These are phyloP conservation scores for Naganishia randhawae DNA, from an alignment of 768 basidiomycete genomes.

Conservation along the genomic window DNA sequence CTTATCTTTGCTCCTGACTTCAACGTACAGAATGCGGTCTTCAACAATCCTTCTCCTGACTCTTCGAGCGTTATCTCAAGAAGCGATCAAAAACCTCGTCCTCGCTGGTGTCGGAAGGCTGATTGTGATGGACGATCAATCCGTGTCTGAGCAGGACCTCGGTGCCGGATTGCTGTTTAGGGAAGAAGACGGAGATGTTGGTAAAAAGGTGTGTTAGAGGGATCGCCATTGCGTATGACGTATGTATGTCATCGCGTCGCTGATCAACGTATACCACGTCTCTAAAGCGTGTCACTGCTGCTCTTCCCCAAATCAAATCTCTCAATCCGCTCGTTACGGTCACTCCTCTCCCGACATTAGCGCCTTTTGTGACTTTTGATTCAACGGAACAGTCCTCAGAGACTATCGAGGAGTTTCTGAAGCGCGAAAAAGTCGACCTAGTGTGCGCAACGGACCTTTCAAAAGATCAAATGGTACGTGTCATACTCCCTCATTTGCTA, in stretches of 20 bases:
- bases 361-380: slow-evolving; percentile 56
- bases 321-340: slow-evolving; percentile 89
- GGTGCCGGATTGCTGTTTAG: slow-evolving; percentile 90
- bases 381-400: slow-evolving; percentile 23
- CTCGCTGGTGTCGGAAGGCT: slow-evolving; percentile 90
- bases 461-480: slow-evolving; percentile 65
- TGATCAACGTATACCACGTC: slow-evolving; percentile 23
- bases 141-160: slow-evolving; percentile 77
- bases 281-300: slow-evolving; percentile 74
- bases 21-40: slow-evolving; percentile 74
- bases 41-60: slow-evolving; percentile 80
- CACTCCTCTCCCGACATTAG: slow-evolving; percentile 62
- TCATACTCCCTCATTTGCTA: not conserved
- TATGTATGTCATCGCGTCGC: not conserved
- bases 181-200: slow-evolving; percentile 74
- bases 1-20: not conserved
- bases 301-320: slow-evolving; percentile 76
- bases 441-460: slow-evolving; percentile 82
- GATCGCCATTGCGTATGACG: not conserved
- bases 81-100: slow-evolving; percentile 95
- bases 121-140: slow-evolving; percentile 72
- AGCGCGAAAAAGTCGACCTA: slow-evolving; percentile 58
- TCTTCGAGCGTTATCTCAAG: slow-evolving; percentile 79
- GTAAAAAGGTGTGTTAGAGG: slow-evolving; percentile 66
- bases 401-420: slow-evolving; percentile 43